phyloP scores from a whole-genome alignment of 495 filamentous ascomycete species.

The Chaetomidium leptoderma region DNA sequence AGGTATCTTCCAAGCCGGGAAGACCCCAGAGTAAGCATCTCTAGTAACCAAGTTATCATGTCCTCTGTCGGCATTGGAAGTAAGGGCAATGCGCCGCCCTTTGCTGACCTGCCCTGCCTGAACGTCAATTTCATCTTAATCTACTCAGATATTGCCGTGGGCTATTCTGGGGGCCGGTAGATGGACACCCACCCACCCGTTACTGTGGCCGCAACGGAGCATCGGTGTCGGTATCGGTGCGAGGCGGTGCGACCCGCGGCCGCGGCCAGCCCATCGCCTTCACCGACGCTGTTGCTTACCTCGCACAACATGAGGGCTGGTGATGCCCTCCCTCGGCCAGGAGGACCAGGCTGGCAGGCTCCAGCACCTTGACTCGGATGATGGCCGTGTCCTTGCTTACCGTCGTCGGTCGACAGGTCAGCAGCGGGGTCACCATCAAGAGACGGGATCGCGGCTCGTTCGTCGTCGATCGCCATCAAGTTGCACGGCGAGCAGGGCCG shows the following conservation, averaged over 20 bases:
- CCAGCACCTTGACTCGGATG: background rate
- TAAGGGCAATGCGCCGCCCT: background rate
- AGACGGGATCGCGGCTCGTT: background rate
- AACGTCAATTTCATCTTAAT: conserved; percentile 1
- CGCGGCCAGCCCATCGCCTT: background rate
- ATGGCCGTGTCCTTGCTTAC: background rate
- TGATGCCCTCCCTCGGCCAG: background rate
- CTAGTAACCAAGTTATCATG: background rate
- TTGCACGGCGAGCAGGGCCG: background rate
- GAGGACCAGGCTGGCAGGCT: background rate
- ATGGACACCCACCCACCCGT: background rate
- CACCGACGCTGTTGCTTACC: background rate
- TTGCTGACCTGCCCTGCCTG: background rate
- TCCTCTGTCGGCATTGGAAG: background rate
- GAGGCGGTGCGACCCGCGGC: conserved; percentile 6
- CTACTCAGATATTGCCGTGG: background rate
- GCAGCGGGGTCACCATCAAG: background rate
- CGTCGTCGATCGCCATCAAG: conserved; percentile 2
- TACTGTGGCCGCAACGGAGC: background rate
- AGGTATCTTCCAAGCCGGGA: too few relatives aligned
- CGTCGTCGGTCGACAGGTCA: too few relatives aligned
- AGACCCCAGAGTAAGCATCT: too few relatives aligned
- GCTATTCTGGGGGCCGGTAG: background rate
- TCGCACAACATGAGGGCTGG: conserved; percentile 8
- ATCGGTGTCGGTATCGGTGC: conserved; percentile 2